Percentiles rank a stretch among this genome's conserved stretches.
Evolutionary conservation across 495 filamentous ascomycete species (phyloP).

Genomic region (Thermochaetoides thermophila): DNA sequence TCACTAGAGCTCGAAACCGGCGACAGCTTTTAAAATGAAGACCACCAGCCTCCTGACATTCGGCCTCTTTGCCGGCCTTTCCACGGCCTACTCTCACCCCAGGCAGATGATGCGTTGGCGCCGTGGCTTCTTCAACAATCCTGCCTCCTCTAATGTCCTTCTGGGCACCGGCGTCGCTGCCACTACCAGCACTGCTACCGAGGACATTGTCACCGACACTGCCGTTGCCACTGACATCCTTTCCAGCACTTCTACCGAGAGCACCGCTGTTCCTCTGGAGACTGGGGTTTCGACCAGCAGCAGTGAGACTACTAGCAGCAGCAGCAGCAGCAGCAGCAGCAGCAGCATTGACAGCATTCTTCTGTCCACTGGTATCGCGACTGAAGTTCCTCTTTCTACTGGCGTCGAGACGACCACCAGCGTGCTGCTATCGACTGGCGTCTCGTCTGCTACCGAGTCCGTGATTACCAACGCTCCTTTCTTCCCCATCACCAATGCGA

Average conservation of each 20-base stretch:
- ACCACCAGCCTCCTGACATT: constrained; percentile 24
- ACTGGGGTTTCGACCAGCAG: too few species aligned
- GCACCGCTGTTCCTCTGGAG: too few species aligned
- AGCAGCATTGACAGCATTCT: not conserved
- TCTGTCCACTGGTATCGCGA: not conserved
- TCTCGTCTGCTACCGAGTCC: constrained; percentile 3
- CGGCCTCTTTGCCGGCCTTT: constrained; percentile 30
- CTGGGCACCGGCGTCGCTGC: not conserved
- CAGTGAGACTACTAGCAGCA: too few species aligned
- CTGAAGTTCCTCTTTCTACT: constrained; percentile 1
- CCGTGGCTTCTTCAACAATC: constrained; percentile 22
- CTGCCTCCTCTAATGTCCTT: not conserved
- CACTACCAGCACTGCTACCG: not conserved
- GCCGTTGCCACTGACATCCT: constrained; percentile 35
- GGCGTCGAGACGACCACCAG: not conserved
- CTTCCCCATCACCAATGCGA: not conserved
- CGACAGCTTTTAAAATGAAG: constrained; percentile 30
- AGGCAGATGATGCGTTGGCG: constrained; percentile 25
- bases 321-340: too few species aligned
- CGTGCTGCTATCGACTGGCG: constrained; percentile 5
- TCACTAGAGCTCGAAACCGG: too few species aligned
- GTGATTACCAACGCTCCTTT: constrained; percentile 10
- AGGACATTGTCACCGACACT: constrained; percentile 16
- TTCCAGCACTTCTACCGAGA: constrained; percentile 40
- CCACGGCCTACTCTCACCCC: constrained; percentile 26